Evolutionary conservation across 257 asterid species (phyloP), one percentile per base, ranked within the genome.

Genomic region (Linaria vulgaris): DNA sequence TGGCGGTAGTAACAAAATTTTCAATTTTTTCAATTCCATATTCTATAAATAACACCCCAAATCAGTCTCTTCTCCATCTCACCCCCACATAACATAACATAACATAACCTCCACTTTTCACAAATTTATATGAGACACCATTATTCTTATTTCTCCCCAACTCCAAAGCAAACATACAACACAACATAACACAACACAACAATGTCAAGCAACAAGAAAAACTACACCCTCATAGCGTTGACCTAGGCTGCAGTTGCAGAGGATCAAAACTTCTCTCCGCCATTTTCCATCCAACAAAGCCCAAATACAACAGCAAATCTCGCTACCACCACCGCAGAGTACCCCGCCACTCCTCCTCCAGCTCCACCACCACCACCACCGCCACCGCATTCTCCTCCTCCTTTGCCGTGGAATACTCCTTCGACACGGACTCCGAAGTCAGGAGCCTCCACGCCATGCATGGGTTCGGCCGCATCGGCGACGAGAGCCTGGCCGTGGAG

Each of bases 401-500:
- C 74, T 66, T 64, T 72, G 80, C 50, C 75, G 78, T 63, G 79
- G 39, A 7, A 11, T 69, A 22, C 68, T 72, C 77, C 65, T 70
- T 82, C 56, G 80, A 76, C 62, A 9, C 84, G 0, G 85, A 75
- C 5, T 45, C 83, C 5, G 87, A 78, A 15, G 37, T 73, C 56
- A 79, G 58, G 73, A 83, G 86, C 78, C 70, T 67, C 15, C 62
- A 79, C 56, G 87, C 89, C 0, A 89, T 89, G 2, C 85, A 80
- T 65, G 91, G 91, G 1, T 84, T 83, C 45, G 95, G 92, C 4
- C 74, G 78, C 38, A 77, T 85, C 39, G 86, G 83, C 37, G 82
- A 86, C 12, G 75, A 73, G 67, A 88, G 94, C 50, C 80, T 86
- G 51, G 95, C 95, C 27, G 94, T 86, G 68, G 94, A 84, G 83